A percentile compares a stretch with the other conserved stretches of the same genome.
Evolutionary conservation across 495 filamentous ascomycete genomes (phyloP).

Genomic region (Immersiella caudata): DNA sequence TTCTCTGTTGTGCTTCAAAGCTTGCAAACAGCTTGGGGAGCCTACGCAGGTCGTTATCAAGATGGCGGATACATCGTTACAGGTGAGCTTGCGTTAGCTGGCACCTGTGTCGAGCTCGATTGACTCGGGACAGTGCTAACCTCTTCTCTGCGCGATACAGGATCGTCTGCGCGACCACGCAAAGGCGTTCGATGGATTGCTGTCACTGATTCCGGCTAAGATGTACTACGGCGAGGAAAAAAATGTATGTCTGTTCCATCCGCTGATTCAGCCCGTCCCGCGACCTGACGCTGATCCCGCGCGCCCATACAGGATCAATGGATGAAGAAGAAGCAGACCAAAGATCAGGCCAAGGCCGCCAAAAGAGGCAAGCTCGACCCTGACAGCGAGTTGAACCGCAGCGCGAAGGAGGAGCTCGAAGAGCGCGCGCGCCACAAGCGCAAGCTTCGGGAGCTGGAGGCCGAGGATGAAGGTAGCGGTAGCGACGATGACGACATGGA

Average conservation of each 20-base stretch:
- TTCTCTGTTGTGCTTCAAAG: neutral
- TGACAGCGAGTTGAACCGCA: constrained; percentile 68
- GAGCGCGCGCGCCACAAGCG: constrained; percentile 75
- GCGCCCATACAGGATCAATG: constrained; percentile 69
- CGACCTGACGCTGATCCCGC: constrained; percentile 24
- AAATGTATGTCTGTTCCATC: constrained; percentile 64
- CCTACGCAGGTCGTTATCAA: neutral
- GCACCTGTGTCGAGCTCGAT: neutral
- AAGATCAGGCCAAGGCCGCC: constrained; percentile 75
- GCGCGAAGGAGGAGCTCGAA: constrained; percentile 82
- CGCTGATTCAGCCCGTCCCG: neutral
- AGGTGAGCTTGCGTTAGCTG: constrained; percentile 29
- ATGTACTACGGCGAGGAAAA: constrained; percentile 87
- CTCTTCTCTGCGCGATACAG: constrained; percentile 45
- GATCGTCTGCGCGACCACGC: constrained; percentile 84
- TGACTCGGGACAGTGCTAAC: constrained; percentile 17
- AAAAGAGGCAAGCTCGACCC: constrained; percentile 84
- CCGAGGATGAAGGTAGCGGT: constrained; percentile 29
- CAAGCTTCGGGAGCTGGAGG: constrained; percentile 43
- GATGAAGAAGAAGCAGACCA: constrained; percentile 85
- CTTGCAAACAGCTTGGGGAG: neutral
- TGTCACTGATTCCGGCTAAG: constrained; percentile 91
- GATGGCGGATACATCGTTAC: constrained; percentile 35
- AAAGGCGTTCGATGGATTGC: constrained; percentile 83
- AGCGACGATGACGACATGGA: constrained; percentile 42